Evolutionary conservation across 1,284 basidiomycete genomes (phyloP).

Genomic region (Fistulina hepatica): DNA sequence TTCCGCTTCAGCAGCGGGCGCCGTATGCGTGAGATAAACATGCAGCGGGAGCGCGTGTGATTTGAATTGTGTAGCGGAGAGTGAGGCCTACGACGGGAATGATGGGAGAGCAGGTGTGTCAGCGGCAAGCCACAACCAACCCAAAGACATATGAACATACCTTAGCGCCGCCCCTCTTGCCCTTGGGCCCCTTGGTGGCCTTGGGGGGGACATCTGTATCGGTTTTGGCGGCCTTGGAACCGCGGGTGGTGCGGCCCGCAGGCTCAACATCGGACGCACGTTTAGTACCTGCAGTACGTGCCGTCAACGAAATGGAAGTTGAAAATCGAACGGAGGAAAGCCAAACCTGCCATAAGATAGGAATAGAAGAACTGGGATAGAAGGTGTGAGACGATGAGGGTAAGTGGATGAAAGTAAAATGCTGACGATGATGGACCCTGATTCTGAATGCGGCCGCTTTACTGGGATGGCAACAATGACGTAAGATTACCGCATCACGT

Average conservation of each 20-base stretch:
- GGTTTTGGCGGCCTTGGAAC: constrained; percentile 40
- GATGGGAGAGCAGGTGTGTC: background rate
- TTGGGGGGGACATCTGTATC: constrained; percentile 11
- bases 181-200: background rate
- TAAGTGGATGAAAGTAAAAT: too few species aligned
- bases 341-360: too few species aligned
- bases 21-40: constrained; percentile 57
- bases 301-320: too few species aligned
- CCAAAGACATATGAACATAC: too few species aligned
- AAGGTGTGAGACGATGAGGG: too few species aligned
- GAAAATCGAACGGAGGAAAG: too few species aligned
- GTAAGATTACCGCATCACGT: too few species aligned
- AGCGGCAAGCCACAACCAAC: background rate
- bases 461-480: too few species aligned
- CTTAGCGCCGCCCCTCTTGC: too few species aligned
- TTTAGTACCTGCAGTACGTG: constrained; percentile 37
- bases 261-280: constrained; percentile 36
- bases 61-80: constrained; percentile 47
- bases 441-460: too few species aligned
- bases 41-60: constrained; percentile 56
- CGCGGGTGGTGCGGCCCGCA: constrained; percentile 30
- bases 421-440: too few species aligned
- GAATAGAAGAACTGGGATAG: too few species aligned
- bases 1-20: constrained; percentile 34
- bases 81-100: constrained; percentile 25